Evolutionary conservation across 257 asterid species (phyloP), one percentile per base, ranked within the genome.

Genomic region (Nyctanthes arbortristis): DNA sequence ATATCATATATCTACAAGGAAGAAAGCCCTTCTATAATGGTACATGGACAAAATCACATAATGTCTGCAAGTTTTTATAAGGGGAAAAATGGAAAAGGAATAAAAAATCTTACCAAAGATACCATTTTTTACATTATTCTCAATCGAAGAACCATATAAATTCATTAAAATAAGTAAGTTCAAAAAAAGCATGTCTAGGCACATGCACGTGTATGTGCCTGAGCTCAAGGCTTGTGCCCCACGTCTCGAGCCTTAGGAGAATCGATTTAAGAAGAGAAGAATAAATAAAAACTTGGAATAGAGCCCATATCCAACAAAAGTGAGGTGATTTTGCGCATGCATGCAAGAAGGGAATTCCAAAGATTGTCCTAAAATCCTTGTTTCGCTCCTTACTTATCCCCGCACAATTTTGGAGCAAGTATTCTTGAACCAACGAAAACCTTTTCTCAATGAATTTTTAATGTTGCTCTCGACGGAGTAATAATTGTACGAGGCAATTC

Each of bases 391-490:
- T 43, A 67, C n/a, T n/a, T n/a, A 75, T 7, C 88, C 84, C 78
- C 81, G 80, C 68, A 73, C 85, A 59, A 91, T 69, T 63, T 61
- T 85, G 3, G 84, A 72, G 66, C 92, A 89, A 3, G 75, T 80
- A 7, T 55, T 78, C 78, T 85, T 89, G 70, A 91, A 47, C 96
- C 91, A 89, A 73, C 90, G 79, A 10, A 84, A 16, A 2, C 95
- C 81, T 14, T 81, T 80, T 61, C 75, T 79, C 49, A 79, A 70
- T 22, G 84, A 81, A 25, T 60, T 71, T 83, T 89, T 91, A 29
- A 87, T 69, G 74, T 89, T 84, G 22, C 93, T 90, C 77, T 91
- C 95, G 6, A 84, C 73, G 2, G 95, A 75, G 70, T 87, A 91
- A 43, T 80, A 30, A 39, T 87, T 89, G 74, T 91, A 91, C 61